Evolutionary conservation across 345 rosid genomes (phyloP), one percentile per base, ranked within the genome.

Genomic region (Psidium friedrichsthalianum): DNA sequence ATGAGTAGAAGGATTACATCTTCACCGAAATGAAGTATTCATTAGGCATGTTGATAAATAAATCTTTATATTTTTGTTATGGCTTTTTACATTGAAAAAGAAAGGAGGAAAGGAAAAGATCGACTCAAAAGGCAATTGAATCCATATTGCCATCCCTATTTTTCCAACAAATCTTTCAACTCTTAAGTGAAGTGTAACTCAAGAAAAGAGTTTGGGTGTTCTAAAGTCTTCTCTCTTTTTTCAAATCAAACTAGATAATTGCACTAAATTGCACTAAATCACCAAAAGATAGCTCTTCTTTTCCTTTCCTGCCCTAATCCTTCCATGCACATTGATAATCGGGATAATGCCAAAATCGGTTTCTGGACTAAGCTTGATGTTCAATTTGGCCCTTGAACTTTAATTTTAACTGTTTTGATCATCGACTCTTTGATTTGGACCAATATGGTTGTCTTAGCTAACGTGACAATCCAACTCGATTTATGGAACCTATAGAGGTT

Each of bases 281-380:
- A 69, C 24, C 47, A 9, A 36, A 1, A 69, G 47, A 69, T 20
- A 36, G 80, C 80, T 32, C 32, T 69, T 8, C 24, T 69, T 32
- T 69, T 16, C 44, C 78, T 69, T 32, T 32, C 24, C 32, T 64
- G 44, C 78, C 32, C 24, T 64, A 64, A 32, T 64, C 44, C 22
- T 32, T 16, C 44, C 1, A 10, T 69, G 24, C 22, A 3, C 24
- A 16, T 32, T 4, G 3, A 69, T 69, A 32, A 69, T 36, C 32
- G 44, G 76, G 44, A 32, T 69, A 69, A 4, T 18, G 13, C 6
- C 47, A 32, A 69, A 16, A 8, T 18, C 16, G 24, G 47, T 32
- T 32, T 0, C 0, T 0, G 0, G 5, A 32, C 24, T 8, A 36
- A 32, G 6, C 36, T 69, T 5, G 3, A 8, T 1, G 2, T 32